phyloP scores from a whole-genome alignment of 2,329 filamentous ascomycete genomes.

The Stenocarpella maydis region DNA sequence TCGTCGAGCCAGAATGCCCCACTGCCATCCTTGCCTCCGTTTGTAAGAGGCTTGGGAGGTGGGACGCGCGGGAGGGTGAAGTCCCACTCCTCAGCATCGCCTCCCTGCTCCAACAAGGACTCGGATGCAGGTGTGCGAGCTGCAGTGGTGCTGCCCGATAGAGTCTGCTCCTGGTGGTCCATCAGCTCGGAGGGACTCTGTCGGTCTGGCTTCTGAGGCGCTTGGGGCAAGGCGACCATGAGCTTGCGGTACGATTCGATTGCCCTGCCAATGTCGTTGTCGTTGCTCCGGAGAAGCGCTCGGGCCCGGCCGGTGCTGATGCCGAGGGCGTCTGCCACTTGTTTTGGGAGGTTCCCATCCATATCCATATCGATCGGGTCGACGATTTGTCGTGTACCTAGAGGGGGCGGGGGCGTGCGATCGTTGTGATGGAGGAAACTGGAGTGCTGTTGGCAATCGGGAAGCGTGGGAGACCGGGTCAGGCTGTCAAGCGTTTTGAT shows the following conservation, averaged over 20 bases:
- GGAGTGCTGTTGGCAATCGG: background rate
- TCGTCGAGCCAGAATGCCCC: background rate
- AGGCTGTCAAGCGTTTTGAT: background rate
- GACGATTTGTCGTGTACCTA: too few relatives aligned
- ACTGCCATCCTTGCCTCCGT: conserved; percentile 3
- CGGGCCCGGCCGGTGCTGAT: background rate
- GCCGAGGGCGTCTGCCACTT: background rate
- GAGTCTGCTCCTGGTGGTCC: background rate
- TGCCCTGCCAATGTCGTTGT: background rate
- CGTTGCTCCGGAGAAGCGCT: background rate
- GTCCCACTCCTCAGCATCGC: conserved; percentile 2
- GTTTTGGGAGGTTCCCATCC: background rate
- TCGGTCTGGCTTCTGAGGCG: background rate
- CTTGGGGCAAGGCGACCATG: background rate
- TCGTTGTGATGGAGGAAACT: background rate
- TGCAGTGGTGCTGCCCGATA: background rate
- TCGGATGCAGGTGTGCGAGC: background rate
- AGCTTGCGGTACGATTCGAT: background rate
- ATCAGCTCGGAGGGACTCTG: background rate
- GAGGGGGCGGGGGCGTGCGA: background rate
- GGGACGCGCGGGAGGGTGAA: conserved; percentile 5
- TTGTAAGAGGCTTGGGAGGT: background rate
- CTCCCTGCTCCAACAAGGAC: background rate
- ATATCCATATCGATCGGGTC: background rate
- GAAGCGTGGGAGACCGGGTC: background rate